Percentiles rank a stretch among this genome's conserved stretches.
Conservation (phyloP, 495 filamentous ascomycete genomes). For the Ascodesmis nigricans region DNA sequence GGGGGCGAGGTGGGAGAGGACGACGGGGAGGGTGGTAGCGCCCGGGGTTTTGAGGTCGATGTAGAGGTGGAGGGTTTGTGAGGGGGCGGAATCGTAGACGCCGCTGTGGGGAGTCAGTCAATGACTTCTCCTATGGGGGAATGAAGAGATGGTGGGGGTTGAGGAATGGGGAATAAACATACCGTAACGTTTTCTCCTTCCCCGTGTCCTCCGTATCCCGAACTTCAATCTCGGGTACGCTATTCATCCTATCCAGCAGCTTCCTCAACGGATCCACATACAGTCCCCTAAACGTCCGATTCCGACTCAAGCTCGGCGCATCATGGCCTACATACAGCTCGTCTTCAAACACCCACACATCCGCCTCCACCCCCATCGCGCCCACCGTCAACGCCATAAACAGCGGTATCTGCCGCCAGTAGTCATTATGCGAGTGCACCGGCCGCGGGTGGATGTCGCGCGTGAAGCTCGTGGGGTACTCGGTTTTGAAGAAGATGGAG, state of each 20-base stretch:
- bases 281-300: constrained; percentile 37
- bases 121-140: too few relatives aligned
- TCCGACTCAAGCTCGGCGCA: constrained; percentile 26
- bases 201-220: background rate
- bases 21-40: constrained; percentile 29
- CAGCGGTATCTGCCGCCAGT: constrained; percentile 59
- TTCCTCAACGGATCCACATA: constrained; percentile 43
- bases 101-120: constrained; percentile 28
- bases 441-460: constrained; percentile 15
- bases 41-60: constrained; percentile 48
- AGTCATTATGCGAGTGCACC: constrained; percentile 70
- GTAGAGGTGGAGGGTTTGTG: constrained; percentile 44
- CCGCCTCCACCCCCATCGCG: constrained; percentile 57
- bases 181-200: background rate
- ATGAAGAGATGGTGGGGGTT: too few relatives aligned
- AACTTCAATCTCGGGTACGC: constrained; percentile 12
- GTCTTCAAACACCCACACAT: constrained; percentile 56
- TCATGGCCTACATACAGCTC: constrained; percentile 44
- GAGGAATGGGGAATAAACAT: too few relatives aligned
- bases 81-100: constrained; percentile 37
- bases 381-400: constrained; percentile 43
- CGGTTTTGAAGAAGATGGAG: background rate
- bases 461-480: constrained; percentile 51
- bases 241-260: constrained; percentile 34
- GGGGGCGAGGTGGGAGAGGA: constrained; percentile 41